Percentiles rank a stretch among this genome's conserved stretches.
These are phyloP conservation scores for Alnus glutinosa DNA, from an alignment of 306 rosid species.

Conservation along the genomic window DNA sequence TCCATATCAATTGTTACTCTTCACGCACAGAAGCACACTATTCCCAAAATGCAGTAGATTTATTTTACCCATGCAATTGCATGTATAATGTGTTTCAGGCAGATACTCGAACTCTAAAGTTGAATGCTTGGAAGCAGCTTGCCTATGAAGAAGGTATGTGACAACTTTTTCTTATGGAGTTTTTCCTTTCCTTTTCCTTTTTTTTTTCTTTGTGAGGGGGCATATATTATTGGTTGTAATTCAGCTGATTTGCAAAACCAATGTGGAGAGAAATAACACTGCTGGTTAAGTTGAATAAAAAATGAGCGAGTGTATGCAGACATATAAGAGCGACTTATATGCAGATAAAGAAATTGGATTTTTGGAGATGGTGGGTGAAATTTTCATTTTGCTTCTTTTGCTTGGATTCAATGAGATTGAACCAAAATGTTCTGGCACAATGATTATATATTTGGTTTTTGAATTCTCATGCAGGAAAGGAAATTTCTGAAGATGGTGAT, in stretches of 20 bases:
- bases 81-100: constrained; percentile 62
- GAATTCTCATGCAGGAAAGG: constrained; percentile 56
- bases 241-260: neutral
- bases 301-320: neutral
- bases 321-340: neutral
- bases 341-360: neutral
- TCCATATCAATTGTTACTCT: neutral
- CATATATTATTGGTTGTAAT: neutral
- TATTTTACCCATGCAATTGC: constrained; percentile 21
- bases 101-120: constrained; percentile 75
- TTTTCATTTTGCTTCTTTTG: neutral
- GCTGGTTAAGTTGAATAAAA: neutral
- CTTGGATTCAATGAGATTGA: neutral
- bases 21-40: neutral
- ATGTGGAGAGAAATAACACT: neutral
- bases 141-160: constrained; percentile 80
- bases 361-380: neutral
- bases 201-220: neutral
- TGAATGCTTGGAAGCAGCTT: constrained; percentile 85
- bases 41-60: neutral
- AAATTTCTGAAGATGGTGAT: constrained; percentile 64
- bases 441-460: constrained; percentile 20
- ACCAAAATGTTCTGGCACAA: neutral
- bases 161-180: constrained; percentile 20
- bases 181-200: neutral